Evolutionary conservation across 768 basidiomycete species (phyloP).

Genomic region (Termitomyces titanicus): DNA sequence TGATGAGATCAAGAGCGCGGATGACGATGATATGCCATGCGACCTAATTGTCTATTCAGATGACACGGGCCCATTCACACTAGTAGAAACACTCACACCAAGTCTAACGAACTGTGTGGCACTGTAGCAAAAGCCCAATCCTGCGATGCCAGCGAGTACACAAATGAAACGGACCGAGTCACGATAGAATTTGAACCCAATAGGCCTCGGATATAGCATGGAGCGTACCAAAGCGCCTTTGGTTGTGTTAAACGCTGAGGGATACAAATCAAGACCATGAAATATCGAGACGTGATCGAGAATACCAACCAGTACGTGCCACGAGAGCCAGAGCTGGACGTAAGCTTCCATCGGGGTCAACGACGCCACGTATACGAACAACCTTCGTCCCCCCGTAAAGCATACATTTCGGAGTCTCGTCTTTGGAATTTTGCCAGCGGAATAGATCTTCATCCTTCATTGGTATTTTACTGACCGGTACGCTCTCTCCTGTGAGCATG

Average conservation of each 20-base stretch:
- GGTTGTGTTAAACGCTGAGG: conserved; percentile 89
- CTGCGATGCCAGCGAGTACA: conserved; percentile 89
- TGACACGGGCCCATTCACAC: neutral
- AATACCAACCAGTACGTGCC: conserved; percentile 81
- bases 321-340: conserved; percentile 78
- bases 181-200: conserved; percentile 98
- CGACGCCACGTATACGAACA: conserved; percentile 73
- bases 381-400: conserved; percentile 89
- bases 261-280: neutral
- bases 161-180: conserved; percentile 89
- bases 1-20: conserved; percentile 92
- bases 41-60: conserved; percentile 43
- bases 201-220: conserved; percentile 98
- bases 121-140: conserved; percentile 86
- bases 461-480: conserved; percentile 90
- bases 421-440: conserved; percentile 65
- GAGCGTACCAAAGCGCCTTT: conserved; percentile 95
- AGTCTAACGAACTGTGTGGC: conserved; percentile 90
- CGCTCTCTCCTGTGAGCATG: conserved; percentile 98
- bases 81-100: conserved; percentile 54
- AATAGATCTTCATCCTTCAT: conserved; percentile 75
- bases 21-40: conserved; percentile 87
- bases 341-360: conserved; percentile 47
- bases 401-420: conserved; percentile 79
- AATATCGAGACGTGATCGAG: conserved; percentile 7